Evolutionary conservation across 2,329 filamentous ascomycete genomes (phyloP).

Genomic region (Fusarium sp.): DNA sequence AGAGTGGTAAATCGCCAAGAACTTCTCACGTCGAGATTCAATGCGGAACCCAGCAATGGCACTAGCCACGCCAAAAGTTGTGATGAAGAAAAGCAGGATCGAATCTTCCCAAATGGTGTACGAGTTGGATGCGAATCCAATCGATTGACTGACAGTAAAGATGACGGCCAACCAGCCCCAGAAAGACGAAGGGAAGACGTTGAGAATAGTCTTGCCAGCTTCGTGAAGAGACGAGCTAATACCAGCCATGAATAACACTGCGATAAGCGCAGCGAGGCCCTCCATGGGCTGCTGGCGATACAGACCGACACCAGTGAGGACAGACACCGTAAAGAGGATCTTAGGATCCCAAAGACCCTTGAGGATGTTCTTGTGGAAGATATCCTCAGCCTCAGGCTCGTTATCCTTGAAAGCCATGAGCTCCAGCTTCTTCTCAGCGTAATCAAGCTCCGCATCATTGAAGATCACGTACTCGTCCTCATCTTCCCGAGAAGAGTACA

Average conservation of each 20-base stretch:
- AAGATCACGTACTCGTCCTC: slow-evolving; percentile 69
- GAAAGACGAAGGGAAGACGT: slow-evolving; percentile 78
- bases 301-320: slow-evolving; percentile 51
- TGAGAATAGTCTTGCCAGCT: slow-evolving; percentile 61
- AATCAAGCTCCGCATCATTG: slow-evolving; percentile 71
- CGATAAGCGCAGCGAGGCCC: slow-evolving; percentile 59
- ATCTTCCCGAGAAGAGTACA: slow-evolving; percentile 77
- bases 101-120: slow-evolving; percentile 99
- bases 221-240: slow-evolving; percentile 61
- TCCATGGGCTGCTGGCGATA: slow-evolving; percentile 54
- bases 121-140: slow-evolving; percentile 96
- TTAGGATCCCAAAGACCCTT: slow-evolving; percentile 56
- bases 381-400: slow-evolving; percentile 59
- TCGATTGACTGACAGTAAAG: slow-evolving; percentile 88
- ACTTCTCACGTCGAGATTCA: slow-evolving; percentile 75
- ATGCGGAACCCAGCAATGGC: slow-evolving; percentile 83
- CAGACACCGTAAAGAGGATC: slow-evolving; percentile 52
- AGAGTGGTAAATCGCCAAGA: slow-evolving; percentile 87
- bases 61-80: slow-evolving; percentile 86
- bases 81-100: slow-evolving; percentile 91
- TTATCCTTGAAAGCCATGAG: slow-evolving; percentile 58
- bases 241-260: slow-evolving; percentile 58
- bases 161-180: slow-evolving; percentile 92
- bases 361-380: slow-evolving; percentile 54
- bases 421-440: slow-evolving; percentile 72